Evolutionary conservation across 164 flowering plant species (phyloP).

Genomic region (Platanus orientalis): DNA sequence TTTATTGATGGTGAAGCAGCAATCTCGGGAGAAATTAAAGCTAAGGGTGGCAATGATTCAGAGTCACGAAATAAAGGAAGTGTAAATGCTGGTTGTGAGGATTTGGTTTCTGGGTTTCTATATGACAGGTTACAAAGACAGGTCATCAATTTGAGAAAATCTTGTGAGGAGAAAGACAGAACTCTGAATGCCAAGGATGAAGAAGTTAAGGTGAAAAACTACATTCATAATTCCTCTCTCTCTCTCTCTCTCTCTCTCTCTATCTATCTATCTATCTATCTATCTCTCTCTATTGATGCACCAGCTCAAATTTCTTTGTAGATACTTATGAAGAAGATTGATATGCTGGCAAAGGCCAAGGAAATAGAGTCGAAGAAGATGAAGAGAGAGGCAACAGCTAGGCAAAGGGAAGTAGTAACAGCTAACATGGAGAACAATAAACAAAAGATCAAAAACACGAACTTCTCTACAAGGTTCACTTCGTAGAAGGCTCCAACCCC

Average conservation of each 20-base stretch:
- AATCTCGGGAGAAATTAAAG: conserved; percentile 25
- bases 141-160: conserved; percentile 62
- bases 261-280: not conserved
- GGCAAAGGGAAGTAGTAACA: conserved; percentile 47
- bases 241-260: conserved; percentile 4
- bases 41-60: conserved; percentile 13
- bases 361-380: conserved; percentile 66
- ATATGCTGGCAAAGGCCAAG: conserved; percentile 60
- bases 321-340: conserved; percentile 69
- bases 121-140: conserved; percentile 85
- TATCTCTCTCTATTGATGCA: not conserved
- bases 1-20: conserved; percentile 16
- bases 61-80: conserved; percentile 22
- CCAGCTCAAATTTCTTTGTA: conserved; percentile 23
- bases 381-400: conserved; percentile 63
- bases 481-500: not conserved
- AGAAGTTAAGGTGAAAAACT: conserved; percentile 63
- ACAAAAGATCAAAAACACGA: conserved; percentile 29
- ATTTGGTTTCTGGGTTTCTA: conserved; percentile 76
- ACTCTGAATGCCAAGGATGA: conserved; percentile 59
- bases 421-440: conserved; percentile 34
- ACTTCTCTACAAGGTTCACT: conserved; percentile 36
- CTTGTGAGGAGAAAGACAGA: conserved; percentile 54
- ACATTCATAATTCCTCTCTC: not conserved
- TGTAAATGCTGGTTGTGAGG: conserved; percentile 29